Base-by-base conservation (phyloP, 2,329 filamentous ascomycete species). In the Lachnellula willkommii region DNA sequence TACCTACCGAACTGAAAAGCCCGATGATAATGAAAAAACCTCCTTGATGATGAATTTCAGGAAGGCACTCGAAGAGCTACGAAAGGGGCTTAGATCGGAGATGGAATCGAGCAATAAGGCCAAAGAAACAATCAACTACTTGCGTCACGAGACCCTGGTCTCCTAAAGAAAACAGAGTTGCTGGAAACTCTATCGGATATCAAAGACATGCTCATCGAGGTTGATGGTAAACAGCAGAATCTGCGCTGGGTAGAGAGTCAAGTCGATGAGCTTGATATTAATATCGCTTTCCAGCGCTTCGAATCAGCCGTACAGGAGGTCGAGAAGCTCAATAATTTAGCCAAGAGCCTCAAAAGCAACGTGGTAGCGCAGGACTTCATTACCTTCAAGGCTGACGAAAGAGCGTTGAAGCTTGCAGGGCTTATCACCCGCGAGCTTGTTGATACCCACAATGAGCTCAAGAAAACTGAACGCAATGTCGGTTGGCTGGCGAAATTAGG, bases 211-310 rank as follows among this genome's bases (percentile, higher is more conserved):
- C 82, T 96, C 54, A 92, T 99, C 63, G 94, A 99, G 66, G 90
- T 96, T 14, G 94, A 97, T 66, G 94, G 94, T 49, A 95, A 95
- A 67, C 92, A 96, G 71, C 90, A 97, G 69, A 96, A 94, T 69
- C 80, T 99, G 47, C 88, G 93, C 52, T 96, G 90, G 90, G 90
- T 99, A 0, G 94, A 99, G 70, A 84, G 85, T 52, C 90, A 97
- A 73, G 89, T 99, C 71, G 94, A 99, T 68, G 90, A 95, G 68
- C 82, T 99, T 5, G 94, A 99, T 68, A 97, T 97, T 65, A 88
- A 95, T 65, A 92, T 99, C 66, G 93, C 94, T 0, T 79, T 96
- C 50, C 93, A 97, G 69, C 82, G 83, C 43, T 94, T 96, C 62
- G 91, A 96, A 65, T 82, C 86, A 20, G 89, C 94, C 0, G 94